Evolutionary conservation across 1,284 basidiomycete genomes (phyloP).

Genomic region (Cutaneotrichosporon dermatis): DNA sequence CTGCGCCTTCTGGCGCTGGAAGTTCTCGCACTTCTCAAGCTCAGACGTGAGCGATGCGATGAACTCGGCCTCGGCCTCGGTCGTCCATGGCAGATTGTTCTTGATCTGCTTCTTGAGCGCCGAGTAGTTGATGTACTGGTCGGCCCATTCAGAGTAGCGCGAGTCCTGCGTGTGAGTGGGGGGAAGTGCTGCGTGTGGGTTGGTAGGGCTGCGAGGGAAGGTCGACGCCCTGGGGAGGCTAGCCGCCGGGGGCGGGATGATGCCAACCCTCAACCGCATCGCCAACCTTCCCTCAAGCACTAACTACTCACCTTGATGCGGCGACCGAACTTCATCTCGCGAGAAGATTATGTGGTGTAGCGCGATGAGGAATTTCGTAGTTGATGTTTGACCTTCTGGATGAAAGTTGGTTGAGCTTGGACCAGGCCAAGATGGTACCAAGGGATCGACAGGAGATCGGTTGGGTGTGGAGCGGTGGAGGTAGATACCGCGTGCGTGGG

Average conservation of each 20-base stretch:
- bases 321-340: slow-evolving; percentile 76
- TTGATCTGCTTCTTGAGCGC: slow-evolving; percentile 85
- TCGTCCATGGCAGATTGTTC: slow-evolving; percentile 58
- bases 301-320: slow-evolving; percentile 67
- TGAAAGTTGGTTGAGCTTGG: too few species aligned
- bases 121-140: slow-evolving; percentile 86
- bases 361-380: not conserved
- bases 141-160: slow-evolving; percentile 82
- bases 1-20: slow-evolving; percentile 85
- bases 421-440: too few species aligned
- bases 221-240: too few species aligned
- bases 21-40: slow-evolving; percentile 92
- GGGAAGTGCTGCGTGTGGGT: too few species aligned
- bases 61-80: slow-evolving; percentile 75
- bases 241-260: too few species aligned
- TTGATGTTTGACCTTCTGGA: not conserved
- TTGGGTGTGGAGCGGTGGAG: too few species aligned
- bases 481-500: too few species aligned
- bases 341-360: too few species aligned
- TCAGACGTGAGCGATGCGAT: slow-evolving; percentile 73
- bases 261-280: too few species aligned
- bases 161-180: slow-evolving; percentile 58
- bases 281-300: too few species aligned
- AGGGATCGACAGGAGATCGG: too few species aligned
- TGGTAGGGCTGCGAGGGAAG: too few species aligned